Base-by-base conservation (phyloP, 345 rosid genomes). In the Eutrema yunnanense region DNA sequence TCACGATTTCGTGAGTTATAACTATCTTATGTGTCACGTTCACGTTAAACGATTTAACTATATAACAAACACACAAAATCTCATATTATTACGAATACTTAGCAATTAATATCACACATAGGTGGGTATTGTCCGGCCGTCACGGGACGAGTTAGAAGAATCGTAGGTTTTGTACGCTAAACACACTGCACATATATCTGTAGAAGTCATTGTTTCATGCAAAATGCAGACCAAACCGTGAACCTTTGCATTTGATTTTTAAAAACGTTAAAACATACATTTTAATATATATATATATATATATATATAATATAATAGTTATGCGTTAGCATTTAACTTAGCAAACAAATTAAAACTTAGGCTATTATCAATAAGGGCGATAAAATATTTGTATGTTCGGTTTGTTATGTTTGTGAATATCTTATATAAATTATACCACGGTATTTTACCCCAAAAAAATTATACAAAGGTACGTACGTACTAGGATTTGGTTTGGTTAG, bases 71-170 rank as follows among this genome's bases (percentile, higher is more conserved):
- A 40, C 22, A 57, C 33, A 41, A 66, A 32, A 5, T n/a, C 9
- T 56, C 34, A 22, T 55, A 54, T 34, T 42, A 38, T 27, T 19
- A 30, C 32, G 8, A 41, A 66, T 65, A 16, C 0, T 40, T 65
- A 37, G 33, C 48, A 73, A 19, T 29, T 37, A 16, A 32, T 38
- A 46, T 14, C 65, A 57, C 30, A 33, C 22, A 66, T 16, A 44
- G 64, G 34, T 55, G 61, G 56, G 46, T 73, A 58, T 33, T 74
- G 68, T 74, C 62, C 68, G 78, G 73, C 59, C 48, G 62, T 59
- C 78, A 42, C 78, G 67, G 68, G 78, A 65, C 62, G 37, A 73
- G 58, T 38, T 73, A 55, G 6, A 66, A 56, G 65, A 57, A 66
- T 58, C 52, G 72, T 73, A 58, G 56, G 66, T 48, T 58, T 74